A percentile compares a stretch with the other conserved stretches of the same genome.
phyloP scores from a whole-genome alignment of 192 early-diverging fungal genomes.

The Entomortierella beljakovae region DNA sequence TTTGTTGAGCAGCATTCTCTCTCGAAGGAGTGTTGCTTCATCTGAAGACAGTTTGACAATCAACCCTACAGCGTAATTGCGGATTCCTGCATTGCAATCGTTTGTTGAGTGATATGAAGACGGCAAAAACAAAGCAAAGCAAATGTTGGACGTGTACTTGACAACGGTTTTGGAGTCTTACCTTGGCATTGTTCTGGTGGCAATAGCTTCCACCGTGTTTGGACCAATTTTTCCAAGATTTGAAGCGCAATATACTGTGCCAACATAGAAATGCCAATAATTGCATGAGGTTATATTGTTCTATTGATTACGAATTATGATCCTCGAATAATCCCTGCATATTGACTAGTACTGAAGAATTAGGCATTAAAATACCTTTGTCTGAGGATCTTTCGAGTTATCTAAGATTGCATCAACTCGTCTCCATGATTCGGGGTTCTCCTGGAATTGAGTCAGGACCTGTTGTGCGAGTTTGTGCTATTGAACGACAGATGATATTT shows the following conservation, averaged over 20 bases:
- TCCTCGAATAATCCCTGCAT: too few species aligned
- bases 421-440: conserved; percentile 96
- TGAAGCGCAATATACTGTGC: conserved; percentile 92
- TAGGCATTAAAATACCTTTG: conserved; percentile 76
- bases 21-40: conserved; percentile 79
- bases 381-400: conserved; percentile 77
- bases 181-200: conserved; percentile 84
- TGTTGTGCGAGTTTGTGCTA: conserved; percentile 91
- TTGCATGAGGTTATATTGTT: too few species aligned
- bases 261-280: too few species aligned
- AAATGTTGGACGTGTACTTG: neutral
- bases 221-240: conserved; percentile 94
- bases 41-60: conserved; percentile 93
- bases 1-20: conserved; percentile 88
- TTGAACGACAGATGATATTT: neutral
- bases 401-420: conserved; percentile 94
- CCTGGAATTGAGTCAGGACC: conserved; percentile 92
- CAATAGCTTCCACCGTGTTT: conserved; percentile 97
- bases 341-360: neutral
- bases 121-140: neutral
- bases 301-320: too few species aligned
- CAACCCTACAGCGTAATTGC: conserved; percentile 93
- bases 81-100: conserved; percentile 77
- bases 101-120: neutral
- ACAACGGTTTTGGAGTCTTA: conserved; percentile 42